Percentiles rank a stretch among this genome's conserved stretches.
Evolutionary conservation across 2,329 filamentous ascomycete genomes (phyloP).

Genomic region (Endocalyx cinctus): DNA sequence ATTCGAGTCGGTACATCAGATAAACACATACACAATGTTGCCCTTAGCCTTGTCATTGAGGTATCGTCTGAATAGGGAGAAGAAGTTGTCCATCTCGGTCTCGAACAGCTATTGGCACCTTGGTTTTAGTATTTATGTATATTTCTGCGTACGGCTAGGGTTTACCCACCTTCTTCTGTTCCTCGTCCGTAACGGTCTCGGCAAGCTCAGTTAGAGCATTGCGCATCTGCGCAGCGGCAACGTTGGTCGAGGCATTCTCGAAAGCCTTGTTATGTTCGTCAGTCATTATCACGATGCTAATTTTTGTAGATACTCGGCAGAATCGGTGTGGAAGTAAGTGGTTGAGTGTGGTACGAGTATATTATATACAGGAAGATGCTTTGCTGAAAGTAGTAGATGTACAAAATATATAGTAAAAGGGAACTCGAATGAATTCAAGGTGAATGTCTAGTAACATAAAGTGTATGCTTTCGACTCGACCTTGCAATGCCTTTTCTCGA

Average conservation of each 20-base stretch:
- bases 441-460: too few species aligned
- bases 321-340: conserved; percentile 3
- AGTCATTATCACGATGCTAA: conserved; percentile 27
- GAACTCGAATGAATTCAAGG: background rate
- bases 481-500: too few species aligned
- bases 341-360: conserved; percentile 2
- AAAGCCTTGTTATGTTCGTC: conserved; percentile 71
- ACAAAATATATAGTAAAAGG: conserved; percentile 1
- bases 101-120: conserved; percentile 72
- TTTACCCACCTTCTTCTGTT: conserved; percentile 70
- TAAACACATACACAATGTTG: conserved; percentile 67
- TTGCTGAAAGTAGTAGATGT: background rate
- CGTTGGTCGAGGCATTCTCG: conserved; percentile 97
- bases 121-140: conserved; percentile 12
- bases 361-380: conserved; percentile 5
- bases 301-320: background rate
- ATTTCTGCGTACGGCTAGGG: background rate
- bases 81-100: conserved; percentile 99
- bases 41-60: conserved; percentile 99
- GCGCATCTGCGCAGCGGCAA: conserved; percentile 98
- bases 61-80: conserved; percentile 95
- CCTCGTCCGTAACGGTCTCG: conserved; percentile 80
- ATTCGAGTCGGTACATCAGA: too few species aligned
- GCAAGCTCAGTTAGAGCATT: conserved; percentile 91
- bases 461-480: too few species aligned